Base-by-base conservation (phyloP, 331 rosid genomes). In the Rosa hybrid region DNA sequence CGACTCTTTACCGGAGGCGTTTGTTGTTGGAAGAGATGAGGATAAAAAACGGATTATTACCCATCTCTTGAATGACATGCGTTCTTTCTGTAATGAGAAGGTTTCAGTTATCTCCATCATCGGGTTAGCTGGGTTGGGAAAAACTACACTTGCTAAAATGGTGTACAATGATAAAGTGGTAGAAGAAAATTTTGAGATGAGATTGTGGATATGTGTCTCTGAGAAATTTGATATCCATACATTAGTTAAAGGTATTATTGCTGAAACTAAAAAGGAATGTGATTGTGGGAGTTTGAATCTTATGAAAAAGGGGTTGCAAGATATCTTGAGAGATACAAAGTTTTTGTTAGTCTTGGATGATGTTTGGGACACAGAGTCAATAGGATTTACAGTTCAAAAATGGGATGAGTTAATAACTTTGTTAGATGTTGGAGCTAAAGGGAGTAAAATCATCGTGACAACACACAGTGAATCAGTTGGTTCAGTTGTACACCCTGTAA, bases 91-190 rank as follows among this genome's bases (percentile, higher is more conserved):
- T 3, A 12, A 16, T 56, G 60, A 86, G 5, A 73, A 74, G 39
- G 84, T 86, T 25, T 81, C 84, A 3, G 72, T 71, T 3, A 39
- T 87, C 53, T 39, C 88, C n/a, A 80, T 87, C 1, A 84, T 75
- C 25, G 91, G 93, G 12, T 42, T 80, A 64, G 84, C 84, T 51
- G 92, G 91, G 7, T 63, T 86, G 38, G 93, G 89, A 4, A 90
- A 88, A 65, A 88, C 91, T 8, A 10, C 85, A 5, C 78, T 90
- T 25, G 85, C 81, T 41, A 82, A 80, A n/a, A 59, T 45, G 4
- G 83, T 86, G 2, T 88, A 59, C 59, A 83, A 86, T 3, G 81
- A 86, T 21, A 1, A 0, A 0, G 38, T 14, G 27, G 74, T 85
- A 4, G 57, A 62, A 1, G 1, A 12, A 0, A 7, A 45, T 60